Percentiles rank a stretch among this genome's conserved stretches.
These are phyloP conservation scores for Dictyostelium intermedium DNA, from an alignment of 78 protist genomes.

Conservation along the genomic window DNA sequence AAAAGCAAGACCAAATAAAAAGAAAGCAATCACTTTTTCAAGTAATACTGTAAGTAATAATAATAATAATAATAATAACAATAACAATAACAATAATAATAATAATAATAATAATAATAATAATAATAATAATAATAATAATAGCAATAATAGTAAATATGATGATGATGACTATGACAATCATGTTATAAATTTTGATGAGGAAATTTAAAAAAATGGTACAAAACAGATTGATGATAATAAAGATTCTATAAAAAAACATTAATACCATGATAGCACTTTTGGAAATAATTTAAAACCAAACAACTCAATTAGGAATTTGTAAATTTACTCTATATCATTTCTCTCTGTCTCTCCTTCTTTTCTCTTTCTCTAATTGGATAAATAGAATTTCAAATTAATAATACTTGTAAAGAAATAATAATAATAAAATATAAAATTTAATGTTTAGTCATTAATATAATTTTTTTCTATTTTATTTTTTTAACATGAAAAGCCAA, in stretches of 20 bases:
- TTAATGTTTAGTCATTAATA: neutral
- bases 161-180: neutral
- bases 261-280: no score
- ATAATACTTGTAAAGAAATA: no score
- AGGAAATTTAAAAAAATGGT: neutral
- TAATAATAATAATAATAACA: neutral
- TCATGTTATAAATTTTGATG: neutral
- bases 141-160: neutral
- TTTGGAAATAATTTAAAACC: no score
- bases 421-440: neutral
- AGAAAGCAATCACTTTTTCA: conserved; percentile 2
- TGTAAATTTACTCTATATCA: no score
- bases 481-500: conserved; percentile 11
- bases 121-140: no score
- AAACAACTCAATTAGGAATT: no score
- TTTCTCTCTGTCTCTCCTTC: neutral
- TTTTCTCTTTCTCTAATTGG: neutral
- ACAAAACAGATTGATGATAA: neutral
- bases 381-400: neutral
- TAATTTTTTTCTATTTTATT: neutral
- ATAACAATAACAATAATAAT: neutral
- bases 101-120: neutral
- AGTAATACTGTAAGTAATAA: conserved; percentile 56
- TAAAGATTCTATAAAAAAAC: no score
- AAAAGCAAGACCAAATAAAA: conserved; percentile 47